Evolutionary conservation across 495 filamentous ascomycete genomes (phyloP).

Genomic region (Parmelia sp.): DNA sequence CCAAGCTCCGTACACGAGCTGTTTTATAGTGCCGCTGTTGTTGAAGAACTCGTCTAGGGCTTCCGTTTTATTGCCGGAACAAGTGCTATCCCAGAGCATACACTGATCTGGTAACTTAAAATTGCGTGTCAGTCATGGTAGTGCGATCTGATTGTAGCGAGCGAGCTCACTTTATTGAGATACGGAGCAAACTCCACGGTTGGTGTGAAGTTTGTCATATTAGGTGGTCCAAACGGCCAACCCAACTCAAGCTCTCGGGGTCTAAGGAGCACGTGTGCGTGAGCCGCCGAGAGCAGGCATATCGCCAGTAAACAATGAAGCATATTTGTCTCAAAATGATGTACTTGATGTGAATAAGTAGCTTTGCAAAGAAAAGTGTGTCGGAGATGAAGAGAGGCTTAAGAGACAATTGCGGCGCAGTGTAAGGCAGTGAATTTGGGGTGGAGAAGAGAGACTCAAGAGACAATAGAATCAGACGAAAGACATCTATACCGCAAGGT

Average conservation of each 20-base stretch:
- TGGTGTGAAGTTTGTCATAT: not conserved
- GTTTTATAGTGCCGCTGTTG: not conserved
- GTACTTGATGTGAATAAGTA: not conserved
- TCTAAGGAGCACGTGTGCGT: not conserved
- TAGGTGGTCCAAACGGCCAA: not conserved
- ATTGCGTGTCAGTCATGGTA: not conserved
- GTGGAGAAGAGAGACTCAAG: too few relatives aligned
- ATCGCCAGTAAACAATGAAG: not conserved
- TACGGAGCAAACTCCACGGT: not conserved
- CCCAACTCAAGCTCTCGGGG: not conserved
- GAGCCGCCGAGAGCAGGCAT: not conserved
- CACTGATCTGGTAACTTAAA: not conserved
- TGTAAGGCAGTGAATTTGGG: too few relatives aligned
- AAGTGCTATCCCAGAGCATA: not conserved
- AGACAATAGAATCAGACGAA: not conserved
- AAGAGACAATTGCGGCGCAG: too few relatives aligned
- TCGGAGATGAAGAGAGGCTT: not conserved
- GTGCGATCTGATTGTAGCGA: not conserved
- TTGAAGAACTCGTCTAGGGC: not conserved
- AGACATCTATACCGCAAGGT: not conserved
- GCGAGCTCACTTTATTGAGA: not conserved
- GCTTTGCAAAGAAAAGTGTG: not conserved
- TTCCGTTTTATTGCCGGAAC: not conserved
- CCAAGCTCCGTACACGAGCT: not conserved
- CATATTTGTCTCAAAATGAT: not conserved